Percentiles rank a stretch among this genome's conserved stretches.
These are phyloP conservation scores for Solanum neorickii DNA, from an alignment of 257 asterid species.

Conservation along the genomic window DNA sequence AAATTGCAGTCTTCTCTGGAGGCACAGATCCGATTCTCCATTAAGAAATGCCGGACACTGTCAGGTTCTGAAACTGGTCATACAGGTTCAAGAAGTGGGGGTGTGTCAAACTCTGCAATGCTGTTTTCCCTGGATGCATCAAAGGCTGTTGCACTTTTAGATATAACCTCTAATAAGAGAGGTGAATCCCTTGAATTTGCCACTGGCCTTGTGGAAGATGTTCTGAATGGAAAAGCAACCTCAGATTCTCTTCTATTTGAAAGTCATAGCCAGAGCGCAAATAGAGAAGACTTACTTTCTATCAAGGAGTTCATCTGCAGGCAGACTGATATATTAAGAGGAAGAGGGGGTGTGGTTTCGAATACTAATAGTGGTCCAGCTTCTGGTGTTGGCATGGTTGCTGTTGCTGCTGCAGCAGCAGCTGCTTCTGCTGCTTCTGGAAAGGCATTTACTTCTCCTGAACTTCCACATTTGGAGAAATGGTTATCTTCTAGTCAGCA, in stretches of 20 bases:
- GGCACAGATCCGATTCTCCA: slow-evolving; percentile 84
- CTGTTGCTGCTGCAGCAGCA: slow-evolving; percentile 90
- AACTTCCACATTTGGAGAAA: slow-evolving; percentile 67
- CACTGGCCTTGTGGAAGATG: slow-evolving; percentile 58
- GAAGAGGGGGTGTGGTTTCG: slow-evolving; percentile 54
- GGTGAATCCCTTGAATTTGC: slow-evolving; percentile 90
- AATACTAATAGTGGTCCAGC: slow-evolving; percentile 42
- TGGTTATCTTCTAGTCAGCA: slow-evolving; percentile 68
- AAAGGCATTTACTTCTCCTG: slow-evolving; percentile 42
- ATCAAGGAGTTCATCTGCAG: slow-evolving; percentile 75
- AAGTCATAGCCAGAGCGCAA: slow-evolving; percentile 46
- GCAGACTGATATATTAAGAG: slow-evolving; percentile 73
- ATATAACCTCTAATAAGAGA: slow-evolving; percentile 37
- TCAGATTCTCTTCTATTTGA: slow-evolving; percentile 88
- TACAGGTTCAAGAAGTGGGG: slow-evolving; percentile 46
- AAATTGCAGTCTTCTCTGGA: slow-evolving; percentile 94
- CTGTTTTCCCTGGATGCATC: slow-evolving; percentile 84
- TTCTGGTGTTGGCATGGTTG: slow-evolving; percentile 83
- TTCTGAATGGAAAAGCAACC: slow-evolving; percentile 71
- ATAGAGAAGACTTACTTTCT: slow-evolving; percentile 60
- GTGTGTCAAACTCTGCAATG: slow-evolving; percentile 40
- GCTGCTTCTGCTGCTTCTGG: slow-evolving; percentile 78
- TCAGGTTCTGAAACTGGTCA: slow-evolving; percentile 65
- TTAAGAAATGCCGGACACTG: slow-evolving; percentile 77
- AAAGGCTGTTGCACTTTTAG: slow-evolving; percentile 69